A percentile compares a stretch with the other conserved stretches of the same genome.
Evolutionary conservation across 2,329 filamentous ascomycete genomes (phyloP).

Genomic region (Claviceps sp.): DNA sequence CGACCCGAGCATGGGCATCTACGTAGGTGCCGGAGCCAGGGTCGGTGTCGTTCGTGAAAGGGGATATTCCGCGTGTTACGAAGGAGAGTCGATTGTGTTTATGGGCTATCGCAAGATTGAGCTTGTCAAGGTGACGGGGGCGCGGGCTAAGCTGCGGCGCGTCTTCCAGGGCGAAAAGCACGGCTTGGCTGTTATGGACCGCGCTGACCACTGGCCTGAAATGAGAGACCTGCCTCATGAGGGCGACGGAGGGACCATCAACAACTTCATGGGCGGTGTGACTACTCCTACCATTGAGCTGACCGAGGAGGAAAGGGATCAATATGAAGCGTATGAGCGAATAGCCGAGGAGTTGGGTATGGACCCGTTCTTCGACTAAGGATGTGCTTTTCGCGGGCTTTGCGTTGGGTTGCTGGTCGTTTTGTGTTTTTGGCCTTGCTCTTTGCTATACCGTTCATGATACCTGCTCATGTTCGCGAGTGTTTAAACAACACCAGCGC

Average conservation of each 20-base stretch:
- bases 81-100: slow-evolving; percentile 17
- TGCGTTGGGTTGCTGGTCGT: neutral
- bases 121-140: slow-evolving; percentile 15
- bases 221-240: slow-evolving; percentile 13
- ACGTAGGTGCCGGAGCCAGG: slow-evolving; percentile 9
- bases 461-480: neutral
- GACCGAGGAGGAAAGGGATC: slow-evolving; percentile 3
- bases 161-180: slow-evolving; percentile 33
- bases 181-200: slow-evolving; percentile 14
- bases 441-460: neutral
- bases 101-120: slow-evolving; percentile 15
- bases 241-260: slow-evolving; percentile 12
- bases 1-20: slow-evolving; percentile 10
- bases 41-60: slow-evolving; percentile 11
- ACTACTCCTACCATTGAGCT: neutral
- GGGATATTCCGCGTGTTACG: slow-evolving; percentile 12
- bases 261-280: slow-evolving; percentile 9
- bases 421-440: neutral
- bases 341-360: slow-evolving; percentile 8
- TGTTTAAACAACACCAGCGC: too few relatives aligned
- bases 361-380: slow-evolving; percentile 5
- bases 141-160: slow-evolving; percentile 14
- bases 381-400: neutral
- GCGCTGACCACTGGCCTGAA: slow-evolving; percentile 15
- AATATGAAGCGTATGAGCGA: slow-evolving; percentile 4